Base-by-base conservation (phyloP, 2,329 filamentous ascomycete species). In the Blastomyces parvus region DNA sequence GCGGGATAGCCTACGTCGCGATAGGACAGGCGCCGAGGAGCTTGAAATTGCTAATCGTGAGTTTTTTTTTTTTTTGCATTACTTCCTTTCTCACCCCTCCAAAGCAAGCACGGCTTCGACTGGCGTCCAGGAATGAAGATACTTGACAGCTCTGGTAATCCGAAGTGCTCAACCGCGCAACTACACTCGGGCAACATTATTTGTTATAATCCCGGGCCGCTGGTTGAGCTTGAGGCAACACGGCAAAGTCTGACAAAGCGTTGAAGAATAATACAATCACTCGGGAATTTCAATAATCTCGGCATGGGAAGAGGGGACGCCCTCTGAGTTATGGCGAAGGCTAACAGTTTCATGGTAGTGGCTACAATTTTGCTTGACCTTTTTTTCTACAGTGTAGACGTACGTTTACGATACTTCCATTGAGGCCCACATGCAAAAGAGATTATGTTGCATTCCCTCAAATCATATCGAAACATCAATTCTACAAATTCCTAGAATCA, bases 111-210 rank as follows among this genome's bases (percentile, higher is more conserved):
- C 1, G 17, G 53, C 25, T 55, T 46, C 50, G 22, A 30, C 30
- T 11, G 27, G 44, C 25, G 42, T 30, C 6, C 22, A 59, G 50
- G 30, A 52, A 74, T 77, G 76, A 78, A 69, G 76, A 77, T 69
- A 74, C 66, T 66, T 70, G 64, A 63, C 61, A 69, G 74, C 74
- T 77, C 76, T 78, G 76, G 76, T 78, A 78, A 78, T 73, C 75
- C 74, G 73, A 78, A 69, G 67, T 68, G 70, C 75, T 76, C 74
- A 78, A 74, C 76, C 75, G 76, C 75, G 67, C 63, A 57, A 40
- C 62, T 68, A 67, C 67, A 65, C 64, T 66, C 64, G 61, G 65
- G 61, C 62, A 63, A 61, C 44, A 58, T 7, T 14, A 11, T 27
- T 11, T 40, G 38, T 48, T 64, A 61, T 64, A 27, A 36, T 55